Evolutionary conservation across 371 early-diverging fungal species (phyloP).

Genomic region (Paraphysoderma sedebokerense): DNA sequence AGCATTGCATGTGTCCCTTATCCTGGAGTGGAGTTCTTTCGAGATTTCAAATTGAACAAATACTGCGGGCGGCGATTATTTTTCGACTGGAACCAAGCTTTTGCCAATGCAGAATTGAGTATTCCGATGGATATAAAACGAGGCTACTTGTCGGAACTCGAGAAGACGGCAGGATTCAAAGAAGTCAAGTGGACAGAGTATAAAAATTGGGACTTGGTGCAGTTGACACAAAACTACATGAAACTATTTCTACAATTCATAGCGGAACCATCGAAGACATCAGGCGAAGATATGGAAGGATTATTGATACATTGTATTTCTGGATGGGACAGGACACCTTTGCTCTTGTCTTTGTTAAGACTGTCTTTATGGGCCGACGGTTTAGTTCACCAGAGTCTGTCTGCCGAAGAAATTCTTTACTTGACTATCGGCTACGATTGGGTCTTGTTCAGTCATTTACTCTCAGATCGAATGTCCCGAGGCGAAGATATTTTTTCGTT

Average conservation of each 20-base stretch:
- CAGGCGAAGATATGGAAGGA: not conserved
- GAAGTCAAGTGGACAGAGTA: not conserved
- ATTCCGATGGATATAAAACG: not conserved
- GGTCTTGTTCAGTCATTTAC: constrained; percentile 1
- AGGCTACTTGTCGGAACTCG: not conserved
- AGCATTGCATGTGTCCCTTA: not conserved
- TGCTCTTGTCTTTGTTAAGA: constrained; percentile 1
- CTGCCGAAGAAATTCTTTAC: constrained; percentile 3
- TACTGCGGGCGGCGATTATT: not conserved
- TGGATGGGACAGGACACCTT: constrained; percentile 4
- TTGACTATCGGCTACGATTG: constrained; percentile 4
- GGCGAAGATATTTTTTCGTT: constrained; percentile 3
- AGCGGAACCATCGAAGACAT: not conserved
- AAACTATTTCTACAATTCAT: constrained; percentile 1
- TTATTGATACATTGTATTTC: constrained; percentile 3
- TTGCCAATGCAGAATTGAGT: not conserved
- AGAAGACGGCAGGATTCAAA: not conserved
- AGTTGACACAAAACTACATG: constrained; percentile 1
- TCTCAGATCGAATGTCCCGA: not conserved
- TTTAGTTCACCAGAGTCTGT: not conserved
- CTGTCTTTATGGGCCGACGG: constrained; percentile 5
- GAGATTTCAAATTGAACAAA: not conserved
- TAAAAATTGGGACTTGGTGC: not conserved
- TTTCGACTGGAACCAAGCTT: not conserved
- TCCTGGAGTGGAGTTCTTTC: constrained; percentile 3